phyloP scores from a whole-genome alignment of 2,329 filamentous ascomycete genomes.

The Colletotrichum falcatum region DNA sequence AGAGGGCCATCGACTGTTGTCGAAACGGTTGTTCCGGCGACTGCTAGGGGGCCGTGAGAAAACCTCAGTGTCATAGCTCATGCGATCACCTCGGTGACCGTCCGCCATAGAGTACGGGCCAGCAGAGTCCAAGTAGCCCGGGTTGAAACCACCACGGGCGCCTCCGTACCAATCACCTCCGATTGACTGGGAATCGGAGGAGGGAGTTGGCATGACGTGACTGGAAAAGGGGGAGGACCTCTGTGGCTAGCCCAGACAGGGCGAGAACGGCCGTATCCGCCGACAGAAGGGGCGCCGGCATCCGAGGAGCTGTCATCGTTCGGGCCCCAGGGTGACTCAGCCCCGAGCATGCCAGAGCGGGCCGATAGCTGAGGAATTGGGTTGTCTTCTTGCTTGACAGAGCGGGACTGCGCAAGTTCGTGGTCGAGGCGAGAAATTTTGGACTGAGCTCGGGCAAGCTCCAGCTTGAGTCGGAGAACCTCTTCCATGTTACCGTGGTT shows the following conservation, averaged over 20 bases:
- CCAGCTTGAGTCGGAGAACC: constrained; percentile 74
- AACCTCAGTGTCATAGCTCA: constrained; percentile 63
- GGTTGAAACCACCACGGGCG: constrained; percentile 53
- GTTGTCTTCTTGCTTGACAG: constrained; percentile 65
- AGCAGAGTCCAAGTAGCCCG: constrained; percentile 55
- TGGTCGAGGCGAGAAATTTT: constrained; percentile 79
- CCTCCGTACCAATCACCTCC: constrained; percentile 59
- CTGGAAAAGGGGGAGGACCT: constrained; percentile 48
- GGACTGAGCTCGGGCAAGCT: constrained; percentile 77
- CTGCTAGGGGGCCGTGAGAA: constrained; percentile 55
- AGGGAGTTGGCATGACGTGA: constrained; percentile 47
- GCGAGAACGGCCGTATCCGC: constrained; percentile 64
- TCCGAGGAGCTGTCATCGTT: constrained; percentile 69
- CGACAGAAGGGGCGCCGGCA: constrained; percentile 65
- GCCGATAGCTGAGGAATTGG: constrained; percentile 9
- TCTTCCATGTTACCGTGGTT: constrained; percentile 63
- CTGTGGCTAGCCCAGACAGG: constrained; percentile 68
- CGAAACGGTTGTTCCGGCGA: constrained; percentile 58
- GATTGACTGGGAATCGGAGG: constrained; percentile 50
- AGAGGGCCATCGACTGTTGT: constrained; percentile 58
- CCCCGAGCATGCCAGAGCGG: constrained; percentile 17
- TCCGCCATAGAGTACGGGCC: constrained; percentile 54
- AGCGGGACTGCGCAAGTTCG: constrained; percentile 74
- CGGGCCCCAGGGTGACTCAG: constrained; percentile 63
- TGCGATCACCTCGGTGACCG: constrained; percentile 58